These are phyloP conservation scores for Daldinia grandis DNA, from an alignment of 495 filamentous ascomycete genomes.

Conservation along the genomic window DNA sequence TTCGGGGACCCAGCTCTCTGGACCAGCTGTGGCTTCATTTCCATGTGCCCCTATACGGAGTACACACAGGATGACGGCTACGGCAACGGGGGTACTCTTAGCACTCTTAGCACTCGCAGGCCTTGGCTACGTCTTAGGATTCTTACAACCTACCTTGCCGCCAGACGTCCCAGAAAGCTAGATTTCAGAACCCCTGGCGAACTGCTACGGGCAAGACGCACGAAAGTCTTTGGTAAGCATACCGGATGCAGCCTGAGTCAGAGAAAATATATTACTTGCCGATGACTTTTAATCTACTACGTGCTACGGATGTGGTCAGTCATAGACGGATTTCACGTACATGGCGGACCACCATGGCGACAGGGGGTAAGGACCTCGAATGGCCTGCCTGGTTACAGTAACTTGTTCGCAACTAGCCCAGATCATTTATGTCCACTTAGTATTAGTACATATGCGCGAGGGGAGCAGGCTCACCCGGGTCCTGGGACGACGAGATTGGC, in stretches of 20 bases:
- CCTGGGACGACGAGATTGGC: slow-evolving; percentile 40
- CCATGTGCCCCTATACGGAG: slow-evolving; percentile 36
- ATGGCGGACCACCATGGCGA: slow-evolving; percentile 39
- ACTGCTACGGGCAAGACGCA: slow-evolving; percentile 9
- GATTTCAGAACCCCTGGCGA: slow-evolving; percentile 30
- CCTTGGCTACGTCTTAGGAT: slow-evolving; percentile 34
- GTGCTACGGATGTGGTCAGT: slow-evolving; percentile 36
- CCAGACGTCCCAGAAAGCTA: slow-evolving; percentile 27
- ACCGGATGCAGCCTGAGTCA: slow-evolving; percentile 33
- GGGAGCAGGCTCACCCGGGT: slow-evolving; percentile 38
- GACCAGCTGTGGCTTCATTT: slow-evolving; percentile 32
- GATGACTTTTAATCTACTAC: slow-evolving; percentile 37
- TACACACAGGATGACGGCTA: slow-evolving; percentile 27
- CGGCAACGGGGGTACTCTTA: slow-evolving; percentile 26
- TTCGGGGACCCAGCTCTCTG: slow-evolving; percentile 20
- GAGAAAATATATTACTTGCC: slow-evolving; percentile 35
- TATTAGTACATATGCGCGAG: slow-evolving; percentile 40
- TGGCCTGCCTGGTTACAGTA: slow-evolving; percentile 35
- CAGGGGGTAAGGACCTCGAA: slow-evolving; percentile 41
- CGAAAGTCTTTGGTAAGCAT: slow-evolving; percentile 35
- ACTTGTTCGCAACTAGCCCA: slow-evolving; percentile 37
- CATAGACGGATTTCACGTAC: slow-evolving; percentile 34
- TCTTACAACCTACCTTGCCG: slow-evolving; percentile 29
- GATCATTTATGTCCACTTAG: slow-evolving; percentile 35
- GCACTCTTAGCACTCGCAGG: slow-evolving; percentile 17